phyloP scores from a whole-genome alignment of 495 filamentous ascomycete genomes.

The Terfezia claveryi region DNA sequence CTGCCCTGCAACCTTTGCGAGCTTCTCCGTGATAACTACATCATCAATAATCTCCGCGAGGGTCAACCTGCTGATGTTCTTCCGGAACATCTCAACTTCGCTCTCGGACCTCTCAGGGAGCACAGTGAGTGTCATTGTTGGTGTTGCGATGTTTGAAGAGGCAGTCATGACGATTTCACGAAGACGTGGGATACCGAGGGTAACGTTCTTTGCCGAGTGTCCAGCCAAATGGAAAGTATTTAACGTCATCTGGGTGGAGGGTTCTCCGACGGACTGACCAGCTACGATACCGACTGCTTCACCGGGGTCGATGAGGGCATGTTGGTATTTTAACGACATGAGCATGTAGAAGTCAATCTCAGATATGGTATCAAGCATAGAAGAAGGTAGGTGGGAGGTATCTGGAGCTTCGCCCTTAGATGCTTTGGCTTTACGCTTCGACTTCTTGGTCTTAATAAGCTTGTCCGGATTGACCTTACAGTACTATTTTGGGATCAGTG shows the following conservation, averaged over 20 bases:
- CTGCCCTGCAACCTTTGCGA: conserved; percentile 42
- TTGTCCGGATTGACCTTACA: conserved; percentile 53
- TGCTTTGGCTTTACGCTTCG: conserved; percentile 25
- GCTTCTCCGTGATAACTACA: conserved; percentile 52
- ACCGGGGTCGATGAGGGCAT: conserved; percentile 80
- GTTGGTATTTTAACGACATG: conserved; percentile 78
- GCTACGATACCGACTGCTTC: conserved; percentile 97
- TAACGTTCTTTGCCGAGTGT: conserved; percentile 96
- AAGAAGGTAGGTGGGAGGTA: background rate
- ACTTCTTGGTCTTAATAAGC: conserved; percentile 50
- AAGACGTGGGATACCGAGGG: conserved; percentile 87
- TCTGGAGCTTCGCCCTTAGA: background rate
- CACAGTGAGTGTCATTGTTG: conserved; percentile 69
- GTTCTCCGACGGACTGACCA: conserved; percentile 89
- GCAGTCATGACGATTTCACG: conserved; percentile 98
- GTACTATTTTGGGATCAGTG: conserved; percentile 33
- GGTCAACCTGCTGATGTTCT: conserved; percentile 73
- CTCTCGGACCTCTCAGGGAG: conserved; percentile 47
- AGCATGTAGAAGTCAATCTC: conserved; percentile 65
- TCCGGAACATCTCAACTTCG: conserved; percentile 62
- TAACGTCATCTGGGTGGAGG: conserved; percentile 97
- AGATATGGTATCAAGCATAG: conserved; percentile 20
- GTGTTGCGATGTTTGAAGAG: conserved; percentile 65
- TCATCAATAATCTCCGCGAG: conserved; percentile 72
- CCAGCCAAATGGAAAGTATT: conserved; percentile 99